Conservation (phyloP, 2,329 filamentous ascomycete genomes). For the Achaetomium macrosporum region DNA sequence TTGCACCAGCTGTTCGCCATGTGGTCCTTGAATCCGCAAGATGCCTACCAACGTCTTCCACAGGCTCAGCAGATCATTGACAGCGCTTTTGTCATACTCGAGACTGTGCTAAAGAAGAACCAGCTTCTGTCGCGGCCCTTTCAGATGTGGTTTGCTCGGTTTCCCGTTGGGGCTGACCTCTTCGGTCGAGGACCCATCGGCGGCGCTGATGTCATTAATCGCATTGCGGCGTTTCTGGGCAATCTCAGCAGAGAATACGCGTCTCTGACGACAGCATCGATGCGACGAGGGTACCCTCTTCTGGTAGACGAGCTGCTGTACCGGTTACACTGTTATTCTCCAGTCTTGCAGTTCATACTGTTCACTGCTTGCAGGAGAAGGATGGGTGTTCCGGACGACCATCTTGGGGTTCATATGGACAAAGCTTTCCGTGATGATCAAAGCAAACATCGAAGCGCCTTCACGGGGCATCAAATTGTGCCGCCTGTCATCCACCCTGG, state of each 20-base stretch:
- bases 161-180: conserved; percentile 28
- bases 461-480: background rate
- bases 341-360: conserved; percentile 27
- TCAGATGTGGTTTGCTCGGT: conserved; percentile 33
- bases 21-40: conserved; percentile 38
- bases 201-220: conserved; percentile 21
- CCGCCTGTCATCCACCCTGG: background rate
- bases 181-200: conserved; percentile 11
- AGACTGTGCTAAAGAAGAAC: conserved; percentile 35
- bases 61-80: conserved; percentile 28
- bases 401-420: conserved; percentile 19
- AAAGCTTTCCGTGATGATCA: conserved; percentile 25
- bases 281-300: conserved; percentile 27
- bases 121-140: conserved; percentile 25
- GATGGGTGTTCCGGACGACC: conserved; percentile 23
- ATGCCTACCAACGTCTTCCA: conserved; percentile 34
- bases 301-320: conserved; percentile 32
- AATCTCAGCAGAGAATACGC: conserved; percentile 39
- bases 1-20: conserved; percentile 61
- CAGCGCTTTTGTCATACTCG: conserved; percentile 31
- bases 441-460: conserved; percentile 10
- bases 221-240: conserved; percentile 41
- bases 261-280: conserved; percentile 23
- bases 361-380: conserved; percentile 28
- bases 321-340: conserved; percentile 28